These are phyloP conservation scores for Gloeophyllum trabeum DNA, from an alignment of 768 basidiomycete genomes.

Conservation along the genomic window DNA sequence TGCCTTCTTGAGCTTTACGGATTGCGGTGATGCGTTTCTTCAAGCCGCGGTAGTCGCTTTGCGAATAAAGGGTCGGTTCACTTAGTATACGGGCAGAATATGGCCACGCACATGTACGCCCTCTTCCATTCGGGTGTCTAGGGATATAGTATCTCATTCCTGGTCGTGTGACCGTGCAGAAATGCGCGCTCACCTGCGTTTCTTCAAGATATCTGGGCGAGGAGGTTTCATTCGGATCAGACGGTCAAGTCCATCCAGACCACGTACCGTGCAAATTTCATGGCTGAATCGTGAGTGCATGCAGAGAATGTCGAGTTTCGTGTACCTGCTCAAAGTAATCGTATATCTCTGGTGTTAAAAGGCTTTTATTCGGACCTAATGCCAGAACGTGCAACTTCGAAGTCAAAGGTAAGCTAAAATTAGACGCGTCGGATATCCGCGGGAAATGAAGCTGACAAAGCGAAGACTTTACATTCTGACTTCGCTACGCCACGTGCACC, in stretches of 20 bases:
- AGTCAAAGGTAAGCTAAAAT: too few relatives aligned
- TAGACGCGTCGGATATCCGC: too few relatives aligned
- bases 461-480: too few relatives aligned
- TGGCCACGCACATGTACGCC: slow-evolving; percentile 45
- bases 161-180: not conserved
- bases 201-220: slow-evolving; percentile 51
- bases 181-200: slow-evolving; percentile 51
- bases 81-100: not conserved
- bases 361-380: too few relatives aligned
- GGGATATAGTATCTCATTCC: not conserved
- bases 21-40: slow-evolving; percentile 57
- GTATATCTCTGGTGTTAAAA: too few relatives aligned
- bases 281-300: too few relatives aligned
- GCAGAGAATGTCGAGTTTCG: too few relatives aligned
- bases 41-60: slow-evolving; percentile 55
- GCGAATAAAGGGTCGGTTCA: slow-evolving; percentile 1
- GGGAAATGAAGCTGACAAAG: too few relatives aligned
- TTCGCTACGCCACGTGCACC: too few relatives aligned
- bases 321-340: too few relatives aligned
- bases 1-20: too few relatives aligned
- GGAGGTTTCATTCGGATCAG: slow-evolving; percentile 1
- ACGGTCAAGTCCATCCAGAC: not conserved
- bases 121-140: slow-evolving; percentile 71
- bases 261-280: slow-evolving; percentile 52
- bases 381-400: too few relatives aligned